phyloP scores from a whole-genome alignment of 169 alveolate genomes.

The Eimeria maxima region DNA sequence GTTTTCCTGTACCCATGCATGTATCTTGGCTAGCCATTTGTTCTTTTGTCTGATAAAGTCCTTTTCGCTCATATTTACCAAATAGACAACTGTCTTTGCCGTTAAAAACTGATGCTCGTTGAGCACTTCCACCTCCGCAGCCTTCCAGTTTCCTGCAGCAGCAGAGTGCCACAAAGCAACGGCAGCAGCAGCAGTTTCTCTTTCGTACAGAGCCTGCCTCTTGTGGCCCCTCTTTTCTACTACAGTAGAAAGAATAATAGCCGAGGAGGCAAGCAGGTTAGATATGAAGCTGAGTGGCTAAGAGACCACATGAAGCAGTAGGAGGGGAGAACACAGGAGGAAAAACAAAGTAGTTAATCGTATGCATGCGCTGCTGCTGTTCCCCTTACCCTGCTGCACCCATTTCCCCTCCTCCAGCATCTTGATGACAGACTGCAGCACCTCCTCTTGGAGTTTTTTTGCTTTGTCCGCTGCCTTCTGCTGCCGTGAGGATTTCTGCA shows the following conservation, averaged over 20 bases:
- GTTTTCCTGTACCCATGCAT: slow-evolving; percentile 98
- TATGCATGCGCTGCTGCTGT: neutral
- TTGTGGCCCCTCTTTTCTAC: too few species aligned
- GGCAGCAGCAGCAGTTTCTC: too few species aligned
- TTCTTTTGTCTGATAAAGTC: slow-evolving; percentile 98
- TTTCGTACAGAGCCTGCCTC: too few species aligned
- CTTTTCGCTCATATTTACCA: slow-evolving; percentile 97
- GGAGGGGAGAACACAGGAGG: neutral
- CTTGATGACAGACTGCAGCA: slow-evolving; percentile 92
- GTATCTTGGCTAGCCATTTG: slow-evolving; percentile 97
- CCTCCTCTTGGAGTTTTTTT: slow-evolving; percentile 95
- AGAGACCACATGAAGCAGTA: neutral
- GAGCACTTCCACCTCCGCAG: slow-evolving; percentile 84
- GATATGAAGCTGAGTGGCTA: too few species aligned
- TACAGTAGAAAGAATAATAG: too few species aligned
- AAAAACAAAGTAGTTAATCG: too few species aligned
- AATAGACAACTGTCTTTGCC: slow-evolving; percentile 99
- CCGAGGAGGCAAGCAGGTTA: too few species aligned
- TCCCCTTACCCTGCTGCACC: slow-evolving; percentile 90
- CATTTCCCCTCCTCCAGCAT: slow-evolving; percentile 94
- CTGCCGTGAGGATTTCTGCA: slow-evolving; percentile 95
- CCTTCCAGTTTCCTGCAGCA: slow-evolving; percentile 84
- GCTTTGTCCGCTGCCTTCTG: slow-evolving; percentile 92
- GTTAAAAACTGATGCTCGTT: slow-evolving; percentile 96
- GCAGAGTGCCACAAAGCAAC: neutral